Conservation (phyloP, 768 basidiomycete genomes). For the Suillus paluster region DNA sequence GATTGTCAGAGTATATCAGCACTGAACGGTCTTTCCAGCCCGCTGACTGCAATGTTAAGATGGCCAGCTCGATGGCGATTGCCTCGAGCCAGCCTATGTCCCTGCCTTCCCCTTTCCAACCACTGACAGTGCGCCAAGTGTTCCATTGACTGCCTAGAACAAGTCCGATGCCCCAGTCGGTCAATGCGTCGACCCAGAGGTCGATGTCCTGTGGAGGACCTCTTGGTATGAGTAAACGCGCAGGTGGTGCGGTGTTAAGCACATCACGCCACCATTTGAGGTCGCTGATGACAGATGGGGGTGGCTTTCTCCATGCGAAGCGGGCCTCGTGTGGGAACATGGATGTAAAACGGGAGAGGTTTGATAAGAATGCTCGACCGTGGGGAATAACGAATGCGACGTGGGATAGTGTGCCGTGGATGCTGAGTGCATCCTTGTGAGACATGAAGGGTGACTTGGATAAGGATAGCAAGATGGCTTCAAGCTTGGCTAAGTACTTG, state of each 20-base stretch:
- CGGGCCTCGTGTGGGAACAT: neutral
- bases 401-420: neutral
- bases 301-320: too few species aligned
- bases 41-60: constrained; percentile 14
- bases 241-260: too few species aligned
- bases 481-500: too few species aligned
- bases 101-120: constrained; percentile 33
- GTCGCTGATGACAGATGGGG: neutral
- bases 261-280: neutral
- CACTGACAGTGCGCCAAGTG: constrained; percentile 34
- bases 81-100: constrained; percentile 56
- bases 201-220: neutral
- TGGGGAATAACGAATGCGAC: neutral
- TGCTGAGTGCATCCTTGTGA: neutral
- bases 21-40: neutral
- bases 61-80: constrained; percentile 46
- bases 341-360: neutral
- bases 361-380: neutral
- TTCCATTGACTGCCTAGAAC: constrained; percentile 16
- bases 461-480: too few species aligned
- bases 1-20: too few species aligned
- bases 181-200: neutral
- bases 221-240: too few species aligned
- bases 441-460: too few species aligned
- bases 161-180: neutral